Evolutionary conservation across 108 stramenopile species (phyloP), one percentile per base, ranked within the genome.

Genomic region (Fistulifera pelliculosa): DNA sequence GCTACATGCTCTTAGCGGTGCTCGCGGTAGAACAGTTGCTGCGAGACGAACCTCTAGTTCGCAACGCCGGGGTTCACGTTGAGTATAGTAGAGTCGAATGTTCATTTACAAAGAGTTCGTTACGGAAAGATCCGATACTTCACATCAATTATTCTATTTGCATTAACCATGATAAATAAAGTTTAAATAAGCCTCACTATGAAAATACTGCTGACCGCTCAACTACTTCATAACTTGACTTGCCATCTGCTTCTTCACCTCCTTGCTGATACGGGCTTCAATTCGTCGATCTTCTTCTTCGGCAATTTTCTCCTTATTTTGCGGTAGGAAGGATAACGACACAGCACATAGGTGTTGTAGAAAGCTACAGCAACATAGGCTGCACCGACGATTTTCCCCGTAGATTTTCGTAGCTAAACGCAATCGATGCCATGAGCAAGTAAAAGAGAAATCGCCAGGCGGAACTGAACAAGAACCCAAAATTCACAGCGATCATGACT

Each of bases 241-340:
- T n/a, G 82, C 60, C 26, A 86, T 84, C 66, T 92, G 83, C 59
- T 71, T 70, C 57, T 74, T 69, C 41, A 87, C 82, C 58, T 92
- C 79, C 51, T 87, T 81, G 49, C 76, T 78, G 45, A 92, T 85
- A 38, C 82, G 71, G 17, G 83, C 85, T 63, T 87, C 73, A 57
- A 92, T 85, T 42, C 86, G 76, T 44, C 81, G 87, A 58, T 92
- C 90, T 57, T 92, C 90, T 56, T 92, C 90, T 44, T 76, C 79
- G 27, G 90, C 90, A 71, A 87, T 79, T 60, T 80, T 65, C 54
- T 92, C 90, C 90, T 62, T 55, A 85, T 73, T 56, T 66, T 80
- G 40, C 89, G 82, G 57, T 90, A 90, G 14, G 67, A 41, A 14
- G 89, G 89, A 59, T 86, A 90, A 25, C 85, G 64, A 47, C 81